Base-by-base conservation (phyloP, 345 rosid species). In the Citrus reticulata region DNA sequence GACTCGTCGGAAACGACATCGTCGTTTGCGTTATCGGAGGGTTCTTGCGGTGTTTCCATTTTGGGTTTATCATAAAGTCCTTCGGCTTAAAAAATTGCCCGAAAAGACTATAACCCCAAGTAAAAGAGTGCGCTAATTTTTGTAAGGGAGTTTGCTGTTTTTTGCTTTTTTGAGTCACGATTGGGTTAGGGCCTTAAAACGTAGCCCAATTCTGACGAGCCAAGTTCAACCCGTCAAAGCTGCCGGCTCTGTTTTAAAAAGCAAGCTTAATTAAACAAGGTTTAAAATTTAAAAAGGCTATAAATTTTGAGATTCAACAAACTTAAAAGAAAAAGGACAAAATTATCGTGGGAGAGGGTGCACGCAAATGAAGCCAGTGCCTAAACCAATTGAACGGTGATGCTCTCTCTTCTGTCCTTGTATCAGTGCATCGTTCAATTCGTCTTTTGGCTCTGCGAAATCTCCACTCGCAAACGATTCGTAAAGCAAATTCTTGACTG, bases 1-100 rank as follows among this genome's bases (percentile, higher is more conserved):
- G 90, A 86, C 5, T 80, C 91, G 77, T 82, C 92, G 76, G 87
- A 84, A 63, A 79, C 72, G 77, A 73, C 84, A 77, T 83, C 84
- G 78, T 85, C 85, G 80, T 86, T 61, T 9, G 79, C 88, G 74
- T 83, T 75, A 32, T 84, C 87, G 73, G 87, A 76, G 27, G 83
- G 81, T 4, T 84, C 84, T 5, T 14, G 72, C 7, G 77, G 75
- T 35, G 80, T 62, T 27, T 81, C 85, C 77, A 79, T 39, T 75
- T 16, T 63, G 34, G 73, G 78, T 37, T 73, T n/a, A 29, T 34
- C 34, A 19, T 20, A 63, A 72, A 7, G 13, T 17, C n/a, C 62
- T 37, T 37, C 25, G 6, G 34, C 17, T 46, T 46, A 46, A 46
- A 46, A 46, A 46, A 24, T 37, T 16, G 7, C 29, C 67, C 27